These are phyloP conservation scores for Trypanosomatidae sp. DNA, from an alignment of 208 protist genomes.

Conservation along the genomic window DNA sequence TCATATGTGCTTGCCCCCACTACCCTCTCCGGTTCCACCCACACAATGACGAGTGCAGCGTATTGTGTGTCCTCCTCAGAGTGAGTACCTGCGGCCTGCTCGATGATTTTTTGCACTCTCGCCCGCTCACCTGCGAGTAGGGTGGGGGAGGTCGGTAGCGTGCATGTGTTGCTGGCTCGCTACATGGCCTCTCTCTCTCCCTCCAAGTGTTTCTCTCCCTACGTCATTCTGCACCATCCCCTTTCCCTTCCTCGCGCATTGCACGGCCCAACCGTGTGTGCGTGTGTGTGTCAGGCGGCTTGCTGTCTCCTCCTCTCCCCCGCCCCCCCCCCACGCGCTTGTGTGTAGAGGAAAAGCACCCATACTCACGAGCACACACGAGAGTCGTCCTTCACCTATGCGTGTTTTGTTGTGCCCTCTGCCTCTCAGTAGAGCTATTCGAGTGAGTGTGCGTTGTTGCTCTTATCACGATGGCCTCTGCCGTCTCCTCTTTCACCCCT, in stretches of 20 bases:
- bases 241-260: background rate
- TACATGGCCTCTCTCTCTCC: background rate
- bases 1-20: background rate
- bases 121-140: background rate
- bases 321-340: background rate
- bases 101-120: background rate
- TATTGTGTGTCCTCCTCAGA: background rate
- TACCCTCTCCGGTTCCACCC: background rate
- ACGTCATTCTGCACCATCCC: background rate
- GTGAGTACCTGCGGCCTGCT: background rate
- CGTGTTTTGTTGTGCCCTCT: background rate
- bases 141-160: background rate
- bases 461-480: conserved; percentile 2
- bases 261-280: background rate
- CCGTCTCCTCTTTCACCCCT: background rate
- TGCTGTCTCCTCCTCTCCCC: background rate
- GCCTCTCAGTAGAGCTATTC: background rate
- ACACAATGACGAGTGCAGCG: background rate
- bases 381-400: background rate
- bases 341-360: background rate
- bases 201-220: background rate
- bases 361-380: background rate
- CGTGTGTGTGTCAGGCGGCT: background rate
- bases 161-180: background rate
- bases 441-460: background rate